Evolutionary conservation across 805 yeast genomes (phyloP).

Genomic region (Cyberlindnera meyerae): DNA sequence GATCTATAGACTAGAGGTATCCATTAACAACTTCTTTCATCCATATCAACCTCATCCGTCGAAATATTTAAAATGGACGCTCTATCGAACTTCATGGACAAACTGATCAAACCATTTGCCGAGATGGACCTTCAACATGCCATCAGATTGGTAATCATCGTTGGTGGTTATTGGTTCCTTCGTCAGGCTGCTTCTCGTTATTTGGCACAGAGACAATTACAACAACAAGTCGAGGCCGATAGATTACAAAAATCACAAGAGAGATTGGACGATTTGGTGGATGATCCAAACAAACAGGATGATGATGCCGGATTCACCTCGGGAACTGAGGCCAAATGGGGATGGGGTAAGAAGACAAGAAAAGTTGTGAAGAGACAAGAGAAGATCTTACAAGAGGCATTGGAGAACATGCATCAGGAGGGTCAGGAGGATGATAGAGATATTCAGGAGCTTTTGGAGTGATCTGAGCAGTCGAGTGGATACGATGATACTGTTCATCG

Average conservation of each 20-base stretch:
- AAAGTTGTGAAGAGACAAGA: slow-evolving; percentile 51
- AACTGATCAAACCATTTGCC: slow-evolving; percentile 4
- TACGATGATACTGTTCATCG: too few relatives aligned
- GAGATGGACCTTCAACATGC: slow-evolving; percentile 42
- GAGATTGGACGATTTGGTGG: slow-evolving; percentile 29
- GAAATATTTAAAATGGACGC: slow-evolving; percentile 6
- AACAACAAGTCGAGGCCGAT: slow-evolving; percentile 46
- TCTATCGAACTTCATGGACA: slow-evolving; percentile 4
- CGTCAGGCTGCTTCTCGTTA: slow-evolving; percentile 54
- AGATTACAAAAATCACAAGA: slow-evolving; percentile 35
- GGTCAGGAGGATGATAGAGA: slow-evolving; percentile 58
- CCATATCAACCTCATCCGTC: too few relatives aligned
- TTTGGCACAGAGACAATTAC: slow-evolving; percentile 54
- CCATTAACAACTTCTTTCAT: too few relatives aligned
- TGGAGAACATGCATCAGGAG: slow-evolving; percentile 41
- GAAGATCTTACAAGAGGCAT: slow-evolving; percentile 44
- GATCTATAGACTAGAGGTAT: too few relatives aligned
- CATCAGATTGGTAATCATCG: slow-evolving; percentile 43
- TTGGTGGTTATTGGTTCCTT: slow-evolving; percentile 59
- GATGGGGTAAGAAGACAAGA: slow-evolving; percentile 80
- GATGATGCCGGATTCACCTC: slow-evolving; percentile 35
- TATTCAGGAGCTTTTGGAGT: slow-evolving; percentile 59
- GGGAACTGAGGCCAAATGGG: slow-evolving; percentile 46
- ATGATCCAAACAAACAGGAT: slow-evolving; percentile 31
- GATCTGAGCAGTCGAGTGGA: too few relatives aligned